Evolutionary conservation across 352 stramenopile genomes (phyloP).

Genomic region (Pythium monospermum): DNA sequence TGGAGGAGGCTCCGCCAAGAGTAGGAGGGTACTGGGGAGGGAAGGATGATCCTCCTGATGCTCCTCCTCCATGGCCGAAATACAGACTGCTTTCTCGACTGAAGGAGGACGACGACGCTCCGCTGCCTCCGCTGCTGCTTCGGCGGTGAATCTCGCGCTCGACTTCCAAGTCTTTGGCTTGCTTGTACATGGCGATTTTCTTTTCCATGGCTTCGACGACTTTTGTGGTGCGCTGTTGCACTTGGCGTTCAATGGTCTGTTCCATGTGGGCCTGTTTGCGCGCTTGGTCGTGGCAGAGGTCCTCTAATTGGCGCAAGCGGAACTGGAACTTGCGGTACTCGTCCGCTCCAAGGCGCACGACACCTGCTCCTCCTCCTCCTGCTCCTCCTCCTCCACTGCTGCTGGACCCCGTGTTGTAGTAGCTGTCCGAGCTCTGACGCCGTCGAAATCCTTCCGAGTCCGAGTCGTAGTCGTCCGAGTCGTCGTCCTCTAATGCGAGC

Average conservation of each 20-base stretch:
- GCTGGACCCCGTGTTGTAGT: conserved; percentile 7
- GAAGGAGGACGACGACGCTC: conserved; percentile 9
- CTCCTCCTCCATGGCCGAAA: background rate
- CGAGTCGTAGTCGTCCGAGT: conserved; percentile 59
- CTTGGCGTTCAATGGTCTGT: conserved; percentile 72
- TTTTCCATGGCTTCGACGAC: conserved; percentile 75
- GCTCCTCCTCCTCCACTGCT: conserved; percentile 8
- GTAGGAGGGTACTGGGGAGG: conserved; percentile 13
- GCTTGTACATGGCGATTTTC: conserved; percentile 84
- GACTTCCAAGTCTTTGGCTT: conserved; percentile 73
- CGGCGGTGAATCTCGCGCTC: conserved; percentile 75
- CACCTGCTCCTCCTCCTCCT: conserved; percentile 9
- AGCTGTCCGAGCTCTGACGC: no score
- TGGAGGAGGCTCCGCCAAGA: conserved; percentile 13
- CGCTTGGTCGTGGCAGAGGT: conserved; percentile 63
- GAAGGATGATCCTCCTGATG: background rate
- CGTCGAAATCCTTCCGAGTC: conserved; percentile 27
- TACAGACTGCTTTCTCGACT: conserved; percentile 35
- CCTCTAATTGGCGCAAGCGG: conserved; percentile 70
- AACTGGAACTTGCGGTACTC: conserved; percentile 85
- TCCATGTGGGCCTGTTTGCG: conserved; percentile 71
- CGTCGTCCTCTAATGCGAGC: conserved; percentile 73
- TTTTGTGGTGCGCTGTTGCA: conserved; percentile 54
- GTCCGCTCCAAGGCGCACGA: conserved; percentile 56
- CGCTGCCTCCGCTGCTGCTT: conserved; percentile 41